A percentile compares a stretch with the other conserved stretches of the same genome.
phyloP scores from a whole-genome alignment of 345 rosid genomes.

The Syzygium aromaticum region DNA sequence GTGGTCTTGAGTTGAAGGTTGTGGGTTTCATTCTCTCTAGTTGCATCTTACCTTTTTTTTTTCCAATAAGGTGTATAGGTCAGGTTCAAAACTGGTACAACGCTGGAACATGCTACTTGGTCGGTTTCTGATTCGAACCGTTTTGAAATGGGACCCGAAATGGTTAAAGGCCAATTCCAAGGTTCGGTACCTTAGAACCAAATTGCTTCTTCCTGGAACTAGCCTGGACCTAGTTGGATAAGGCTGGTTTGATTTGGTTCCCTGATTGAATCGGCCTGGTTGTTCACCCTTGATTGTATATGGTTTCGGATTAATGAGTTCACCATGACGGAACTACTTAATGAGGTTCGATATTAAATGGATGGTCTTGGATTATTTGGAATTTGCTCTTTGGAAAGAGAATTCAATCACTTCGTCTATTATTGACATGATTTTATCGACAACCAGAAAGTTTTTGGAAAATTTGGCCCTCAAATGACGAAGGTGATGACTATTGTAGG shows the following conservation, averaged over 20 bases:
- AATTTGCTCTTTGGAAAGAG: neutral
- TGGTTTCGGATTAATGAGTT: neutral
- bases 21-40: neutral
- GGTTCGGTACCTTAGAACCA: neutral
- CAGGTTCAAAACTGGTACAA: neutral
- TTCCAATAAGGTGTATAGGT: neutral
- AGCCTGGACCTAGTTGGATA: neutral
- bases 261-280: neutral
- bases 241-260: neutral
- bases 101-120: neutral
- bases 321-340: neutral
- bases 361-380: neutral
- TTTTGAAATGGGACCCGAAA: neutral
- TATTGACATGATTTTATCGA: neutral
- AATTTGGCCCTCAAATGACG: neutral
- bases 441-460: neutral
- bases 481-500: neutral
- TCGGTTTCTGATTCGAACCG: rapidly evolving
- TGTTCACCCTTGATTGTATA: neutral
- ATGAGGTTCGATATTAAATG: neutral
- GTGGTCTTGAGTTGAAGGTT: neutral
- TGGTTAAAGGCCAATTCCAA: neutral
- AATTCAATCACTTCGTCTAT: neutral
- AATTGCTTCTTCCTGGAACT: neutral
- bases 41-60: neutral